Percentiles rank a stretch among this genome's conserved stretches.
Conservation (phyloP, 179 eudicot genomes). For the Actinidia chinensis region DNA sequence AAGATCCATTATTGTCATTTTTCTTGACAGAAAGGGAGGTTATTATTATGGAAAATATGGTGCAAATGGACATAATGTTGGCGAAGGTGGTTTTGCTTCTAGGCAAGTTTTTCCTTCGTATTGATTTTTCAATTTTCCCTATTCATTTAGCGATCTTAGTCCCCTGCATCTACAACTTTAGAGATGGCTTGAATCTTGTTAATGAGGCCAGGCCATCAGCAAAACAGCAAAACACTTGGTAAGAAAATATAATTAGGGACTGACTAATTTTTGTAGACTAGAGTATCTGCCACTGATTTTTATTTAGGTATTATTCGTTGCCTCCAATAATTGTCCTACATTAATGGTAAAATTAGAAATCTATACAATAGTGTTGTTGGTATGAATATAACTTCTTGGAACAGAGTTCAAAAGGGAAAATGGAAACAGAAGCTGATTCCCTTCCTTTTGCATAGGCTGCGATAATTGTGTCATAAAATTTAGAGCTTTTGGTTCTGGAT, state of each 20-base stretch:
- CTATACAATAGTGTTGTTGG: neutral
- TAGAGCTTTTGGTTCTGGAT: neutral
- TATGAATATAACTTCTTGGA: neutral
- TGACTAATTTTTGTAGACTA: too few species aligned
- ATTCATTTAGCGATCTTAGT: constrained; percentile 17
- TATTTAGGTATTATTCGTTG: constrained; percentile 63
- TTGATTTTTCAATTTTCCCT: constrained; percentile 16
- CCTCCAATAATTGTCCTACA: neutral
- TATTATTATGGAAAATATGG: constrained; percentile 78
- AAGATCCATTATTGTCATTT: constrained; percentile 19
- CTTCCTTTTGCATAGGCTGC: neutral
- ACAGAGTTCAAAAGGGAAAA: neutral
- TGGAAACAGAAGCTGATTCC: neutral
- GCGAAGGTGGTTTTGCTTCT: constrained; percentile 89
- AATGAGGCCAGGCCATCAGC: constrained; percentile 79
- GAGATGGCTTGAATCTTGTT: constrained; percentile 87
- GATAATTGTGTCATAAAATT: neutral
- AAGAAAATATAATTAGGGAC: constrained; percentile 85
- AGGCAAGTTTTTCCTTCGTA: constrained; percentile 48
- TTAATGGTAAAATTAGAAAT: neutral
- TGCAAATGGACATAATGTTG: constrained; percentile 75
- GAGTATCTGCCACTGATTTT: constrained; percentile 91
- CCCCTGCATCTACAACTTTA: constrained; percentile 56
- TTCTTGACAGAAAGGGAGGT: constrained; percentile 54
- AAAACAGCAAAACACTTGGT: constrained; percentile 74